Base-by-base conservation (phyloP, 2,329 filamentous ascomycete species). In the Colletotrichum cuscutae region DNA sequence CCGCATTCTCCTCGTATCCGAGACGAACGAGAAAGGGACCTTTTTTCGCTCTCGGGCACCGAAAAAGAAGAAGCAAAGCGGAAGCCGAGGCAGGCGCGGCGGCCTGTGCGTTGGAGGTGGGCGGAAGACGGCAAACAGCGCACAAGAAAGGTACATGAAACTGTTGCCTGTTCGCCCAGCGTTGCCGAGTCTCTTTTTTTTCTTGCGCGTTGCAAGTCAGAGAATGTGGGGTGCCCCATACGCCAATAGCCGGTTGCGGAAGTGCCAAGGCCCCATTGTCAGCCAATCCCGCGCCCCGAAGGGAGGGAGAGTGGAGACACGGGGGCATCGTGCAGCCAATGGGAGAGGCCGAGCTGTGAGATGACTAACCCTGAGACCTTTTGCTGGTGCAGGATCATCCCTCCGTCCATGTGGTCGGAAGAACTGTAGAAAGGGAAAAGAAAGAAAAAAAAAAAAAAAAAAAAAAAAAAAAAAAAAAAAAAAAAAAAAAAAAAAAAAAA, bases 131-230 rank as follows among this genome's bases (percentile, higher is more conserved):
- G 54, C 53, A 56, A 56, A 24, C 53, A 28, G 53, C 24, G 53
- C 22, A 28, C 12, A 15, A 15, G 12, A 56, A 56, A 53, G 42
- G 56, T 52, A 53, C 52, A 22, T 54, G 49, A 71, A 67, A 68
- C 68, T 68, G 68, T 26, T 62, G 58, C 63, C 57, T 71, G 37
- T 6, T 49, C n/a, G n/a, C 63, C 46, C 8, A 64, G 42, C 42
- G 26, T 42, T 52, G 30, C 19, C 46, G 30, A 30, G 9, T 46
- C 5, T 22, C 5, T 24, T 58, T 58, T 58, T 58, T 30, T 58
- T 35, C 28, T n/a, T 7, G 7, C 11, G 5, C 19, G 28, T 19
- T 58, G 26, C 11, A 12, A 32, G 32, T 32, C 3, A 32, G 28
- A 32, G 28, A 26, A 15, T 42, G 19, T 19, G 26, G 7, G 56